Evolutionary conservation across 2,329 filamentous ascomycete genomes (phyloP), one percentile per base, ranked within the genome.

Genomic region (Myriosclerotinia duriaeana): DNA sequence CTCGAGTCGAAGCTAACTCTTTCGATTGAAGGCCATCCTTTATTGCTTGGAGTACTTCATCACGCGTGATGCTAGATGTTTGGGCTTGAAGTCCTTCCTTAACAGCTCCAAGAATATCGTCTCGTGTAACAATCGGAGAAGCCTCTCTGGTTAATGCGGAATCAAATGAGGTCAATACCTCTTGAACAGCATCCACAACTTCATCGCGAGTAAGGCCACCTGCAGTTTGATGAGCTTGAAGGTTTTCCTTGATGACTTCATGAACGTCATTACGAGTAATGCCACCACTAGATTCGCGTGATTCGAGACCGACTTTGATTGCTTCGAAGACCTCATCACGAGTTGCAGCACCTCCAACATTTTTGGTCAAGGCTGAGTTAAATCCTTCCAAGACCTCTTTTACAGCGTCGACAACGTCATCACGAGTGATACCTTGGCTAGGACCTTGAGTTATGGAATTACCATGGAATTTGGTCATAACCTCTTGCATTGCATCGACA

Each of bases 381-480:
- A 50, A 65, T 15, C 53, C 63, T 59, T 46, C 82, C 79, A 8
- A 85, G 80, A 30, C 77, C 70, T 20, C 69, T 71, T 26, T 75
- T 76, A 70, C 64, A 30, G 53, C 53, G 68, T 89, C 88, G 2
- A 90, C 86, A 38, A 91, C 76, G 70, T 79, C 76, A 70, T 80
- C 75, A 42, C 81, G 81, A 68, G 78, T 80, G 74, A 95, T 93
- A 55, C 92, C 87, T 71, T 91, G 87, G 0, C 97, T 84, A 22
- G 53, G 53, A 0, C 94, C 94, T 79, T 97, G 90, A 71, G 91
- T 88, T 38, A 98, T 83, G 71, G 90, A 5, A 96, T 84, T 72
- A 96, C 89, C 61, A 97, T 61, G 58, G 14, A 92, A 73, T 97
- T 92, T 1, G 94, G 94, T 78, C 96, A 96, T 79, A 96, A 96